Evolutionary conservation across 345 rosid species (phyloP), one percentile per base, ranked within the genome.

Genomic region (Tarenaya hassleriana): DNA sequence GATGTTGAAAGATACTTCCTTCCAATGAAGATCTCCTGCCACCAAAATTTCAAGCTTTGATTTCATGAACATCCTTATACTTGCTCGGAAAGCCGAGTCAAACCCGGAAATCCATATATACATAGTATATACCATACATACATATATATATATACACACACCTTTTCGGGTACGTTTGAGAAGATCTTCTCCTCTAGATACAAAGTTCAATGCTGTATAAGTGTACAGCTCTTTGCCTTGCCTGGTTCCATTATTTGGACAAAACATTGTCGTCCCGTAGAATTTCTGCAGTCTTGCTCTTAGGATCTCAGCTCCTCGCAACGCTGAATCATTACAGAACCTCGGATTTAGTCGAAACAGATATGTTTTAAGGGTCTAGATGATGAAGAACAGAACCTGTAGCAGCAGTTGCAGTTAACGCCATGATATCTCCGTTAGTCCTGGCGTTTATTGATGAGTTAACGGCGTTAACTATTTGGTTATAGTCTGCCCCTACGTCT

Each of bases 131-230:
- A n/a, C n/a, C n/a, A n/a, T n/a, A n/a, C n/a, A n/a, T n/a, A n/a
- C n/a, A n/a, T n/a, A n/a, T n/a, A n/a, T n/a, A n/a, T n/a, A n/a
- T n/a, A n/a, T n/a, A n/a, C n/a, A n/a, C n/a, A n/a, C n/a, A 90
- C 97, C 97, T 86, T 90, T 84, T 64, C 97, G 82, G 34, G 97
- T 90, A 21, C 86, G 85, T 75, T 90, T 90, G 42, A 90, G 82
- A 44, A 90, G 88, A 58, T 86, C 96, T 45, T 81, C 97, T n/a
- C 97, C 96, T 54, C 58, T 73, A 16, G 81, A 68, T 20, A 78
- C 91, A 19, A 80, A 80, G 60, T 86, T 81, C 62, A 83, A 55
- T 27, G 83, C 79, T 44, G 66, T 70, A 41, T 78, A 62, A 48
- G 73, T 64, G 59, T 69, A 70, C 17, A 50, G 55, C 46, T 80